A percentile compares a stretch with the other conserved stretches of the same genome.
Evolutionary conservation across 441 rosid genomes (phyloP).

Genomic region (Corymbia calophylla): DNA sequence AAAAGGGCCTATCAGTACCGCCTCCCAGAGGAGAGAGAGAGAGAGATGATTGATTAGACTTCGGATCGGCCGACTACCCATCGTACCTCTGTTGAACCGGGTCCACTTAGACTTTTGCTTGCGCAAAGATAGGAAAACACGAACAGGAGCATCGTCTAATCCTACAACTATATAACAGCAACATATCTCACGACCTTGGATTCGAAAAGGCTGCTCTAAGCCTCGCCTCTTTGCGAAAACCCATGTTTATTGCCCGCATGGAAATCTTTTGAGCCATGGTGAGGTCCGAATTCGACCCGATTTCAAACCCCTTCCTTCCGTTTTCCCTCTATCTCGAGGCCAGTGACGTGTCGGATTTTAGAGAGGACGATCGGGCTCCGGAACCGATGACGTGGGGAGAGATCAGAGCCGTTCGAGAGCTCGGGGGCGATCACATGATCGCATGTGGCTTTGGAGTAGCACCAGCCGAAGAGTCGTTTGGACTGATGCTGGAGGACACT

Average conservation of each 20-base stretch:
- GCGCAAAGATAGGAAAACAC: background rate
- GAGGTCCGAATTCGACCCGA: background rate
- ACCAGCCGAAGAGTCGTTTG: constrained; percentile 48
- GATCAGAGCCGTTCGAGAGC: constrained; percentile 18
- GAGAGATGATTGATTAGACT: constrained; percentile 26
- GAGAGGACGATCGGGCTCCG: constrained; percentile 5
- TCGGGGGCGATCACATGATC: constrained; percentile 40
- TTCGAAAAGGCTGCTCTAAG: background rate
- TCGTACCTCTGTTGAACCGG: background rate
- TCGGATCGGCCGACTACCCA: constrained; percentile 14
- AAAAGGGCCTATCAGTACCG: constrained; percentile 8
- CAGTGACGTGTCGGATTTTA: background rate
- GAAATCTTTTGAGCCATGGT: background rate
- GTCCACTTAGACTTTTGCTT: background rate
- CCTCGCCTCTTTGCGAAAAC: background rate
- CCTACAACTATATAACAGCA: background rate
- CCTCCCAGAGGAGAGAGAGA: background rate
- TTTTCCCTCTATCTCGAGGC: background rate
- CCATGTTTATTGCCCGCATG: background rate
- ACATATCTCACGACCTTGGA: background rate
- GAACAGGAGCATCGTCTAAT: background rate
- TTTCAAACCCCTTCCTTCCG: background rate
- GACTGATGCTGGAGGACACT: constrained; percentile 32
- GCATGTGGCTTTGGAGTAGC: constrained; percentile 47
- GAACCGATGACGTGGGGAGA: constrained; percentile 1